Conservation (phyloP, 1,139 yeast genomes). For the Diutina pseudorugosa region DNA sequence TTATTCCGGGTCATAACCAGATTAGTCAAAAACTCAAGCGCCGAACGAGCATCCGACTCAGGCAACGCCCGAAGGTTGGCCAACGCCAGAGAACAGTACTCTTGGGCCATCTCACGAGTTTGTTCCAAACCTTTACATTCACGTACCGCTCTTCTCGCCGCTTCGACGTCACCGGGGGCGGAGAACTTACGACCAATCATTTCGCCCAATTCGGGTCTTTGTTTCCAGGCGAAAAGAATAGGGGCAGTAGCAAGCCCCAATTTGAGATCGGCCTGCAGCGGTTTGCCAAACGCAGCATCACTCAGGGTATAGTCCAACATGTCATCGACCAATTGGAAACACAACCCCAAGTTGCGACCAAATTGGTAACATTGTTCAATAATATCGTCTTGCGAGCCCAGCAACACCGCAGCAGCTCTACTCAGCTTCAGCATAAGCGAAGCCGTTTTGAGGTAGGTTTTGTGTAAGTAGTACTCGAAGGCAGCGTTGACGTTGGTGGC, state of each 20-base stretch:
- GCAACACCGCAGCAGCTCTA: conserved; percentile 84
- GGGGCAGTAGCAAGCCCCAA: conserved; percentile 97
- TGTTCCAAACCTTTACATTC: conserved; percentile 63
- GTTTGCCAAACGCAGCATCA: conserved; percentile 78
- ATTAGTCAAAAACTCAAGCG: conserved; percentile 74
- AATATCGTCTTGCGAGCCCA: conserved; percentile 66
- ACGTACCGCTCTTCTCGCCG: conserved; percentile 63
- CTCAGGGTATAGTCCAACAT: conserved; percentile 88
- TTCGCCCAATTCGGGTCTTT: conserved; percentile 73
- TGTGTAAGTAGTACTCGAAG: conserved; percentile 87
- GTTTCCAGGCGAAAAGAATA: conserved; percentile 86
- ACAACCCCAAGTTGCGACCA: conserved; percentile 87
- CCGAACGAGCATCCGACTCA: conserved; percentile 80
- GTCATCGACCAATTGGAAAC: conserved; percentile 95
- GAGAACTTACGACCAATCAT: conserved; percentile 75
- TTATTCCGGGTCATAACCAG: conserved; percentile 74
- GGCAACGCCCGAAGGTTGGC: conserved; percentile 64
- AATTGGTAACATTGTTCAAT: conserved; percentile 82
- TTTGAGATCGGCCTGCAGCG: conserved; percentile 89
- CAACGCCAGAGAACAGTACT: conserved; percentile 68
- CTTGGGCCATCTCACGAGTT: conserved; percentile 67
- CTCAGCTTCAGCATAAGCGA: conserved; percentile 91
- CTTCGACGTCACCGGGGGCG: conserved; percentile 71
- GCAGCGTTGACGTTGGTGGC: conserved; percentile 71
- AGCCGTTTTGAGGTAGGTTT: conserved; percentile 91